Base-by-base conservation (phyloP, 768 basidiomycete genomes). In the Phylloporus arenicola region DNA sequence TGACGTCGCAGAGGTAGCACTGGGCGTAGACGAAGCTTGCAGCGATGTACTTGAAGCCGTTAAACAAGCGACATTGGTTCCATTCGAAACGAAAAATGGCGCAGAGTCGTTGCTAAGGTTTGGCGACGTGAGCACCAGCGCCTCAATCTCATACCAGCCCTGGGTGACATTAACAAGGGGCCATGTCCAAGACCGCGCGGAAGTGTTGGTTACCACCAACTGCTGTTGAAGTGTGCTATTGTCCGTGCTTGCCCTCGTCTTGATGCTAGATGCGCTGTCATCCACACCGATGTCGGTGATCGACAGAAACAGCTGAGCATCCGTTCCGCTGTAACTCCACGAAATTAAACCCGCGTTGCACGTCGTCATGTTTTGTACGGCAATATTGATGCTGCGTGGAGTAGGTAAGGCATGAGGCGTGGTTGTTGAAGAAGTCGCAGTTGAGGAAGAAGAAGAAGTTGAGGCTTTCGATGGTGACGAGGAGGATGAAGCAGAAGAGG, bases 91-190 rank as follows among this genome's bases (percentile, higher is more conserved):
- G 52, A 60, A 69, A 48, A 78, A 76, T 2, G 57, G 24, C 2
- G 47, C 2, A 14, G 75, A 77, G 11, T 20, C 11, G 10, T 17
- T 42, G 16, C 45, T 20, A 24, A 55, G 17, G 4, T 20, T 31
- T 6, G 52, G 49, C 20, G 50, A 12, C 6, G 52, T 30, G 27
- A 51, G 22, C 24, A 38, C 59, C 9, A 37, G 20, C 29, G 64
- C 72, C 44, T 55, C 43, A 39, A 75, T 43, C 12, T 54, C 40
- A 56, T 84, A 84, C 72, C 70, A 74, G 4, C 82, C 82, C 46
- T 70, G 63, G 0, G 75, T 61, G 20, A 81, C 62, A 50, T 70
- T 69, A 43, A 84, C 79, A 3, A 64, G 40, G 1, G 60, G 4
- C 82, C 83, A 82, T 4, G 57, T 64, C 62, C 65, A 80, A 16